phyloP scores from a whole-genome alignment of 352 stramenopile genomes.

The Globisporangium acanthophoron region DNA sequence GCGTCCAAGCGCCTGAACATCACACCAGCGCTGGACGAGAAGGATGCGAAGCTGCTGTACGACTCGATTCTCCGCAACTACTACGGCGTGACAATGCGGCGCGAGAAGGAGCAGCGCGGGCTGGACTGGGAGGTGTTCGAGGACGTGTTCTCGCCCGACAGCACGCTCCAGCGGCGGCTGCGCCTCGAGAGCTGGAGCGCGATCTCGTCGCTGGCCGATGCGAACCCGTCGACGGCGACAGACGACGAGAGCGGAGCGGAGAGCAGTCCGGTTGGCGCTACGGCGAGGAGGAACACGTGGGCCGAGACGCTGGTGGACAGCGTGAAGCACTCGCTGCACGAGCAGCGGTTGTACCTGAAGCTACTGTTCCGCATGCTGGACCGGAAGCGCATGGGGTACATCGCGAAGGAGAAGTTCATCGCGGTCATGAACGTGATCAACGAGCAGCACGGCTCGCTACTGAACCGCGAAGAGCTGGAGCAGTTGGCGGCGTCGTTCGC shows the following conservation, averaged over 20 bases:
- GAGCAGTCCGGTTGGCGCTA: conserved; percentile 6
- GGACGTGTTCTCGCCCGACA: conserved; percentile 71
- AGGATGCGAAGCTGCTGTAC: conserved; percentile 46
- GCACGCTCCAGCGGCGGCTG: conserved; percentile 51
- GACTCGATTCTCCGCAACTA: conserved; percentile 62
- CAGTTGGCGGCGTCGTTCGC: conserved; percentile 62
- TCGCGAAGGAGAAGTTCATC: conserved; percentile 68
- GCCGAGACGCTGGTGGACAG: conserved; percentile 61
- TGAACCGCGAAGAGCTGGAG: conserved; percentile 56
- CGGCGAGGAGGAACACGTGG: conserved; percentile 42
- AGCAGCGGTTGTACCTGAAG: conserved; percentile 79
- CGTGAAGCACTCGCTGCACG: conserved; percentile 67
- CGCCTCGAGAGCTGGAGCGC: conserved; percentile 56
- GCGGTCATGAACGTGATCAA: conserved; percentile 73
- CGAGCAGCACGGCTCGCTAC: conserved; percentile 53
- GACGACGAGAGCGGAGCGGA: conserved; percentile 31
- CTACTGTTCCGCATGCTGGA: conserved; percentile 76
- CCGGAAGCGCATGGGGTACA: conserved; percentile 52
- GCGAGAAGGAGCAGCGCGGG: conserved; percentile 33
- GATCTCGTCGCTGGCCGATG: conserved; percentile 15
- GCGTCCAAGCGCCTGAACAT: conserved; percentile 46
- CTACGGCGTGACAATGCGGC: conserved; percentile 45
- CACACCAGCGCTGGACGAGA: conserved; percentile 37
- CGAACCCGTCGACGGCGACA: conserved; percentile 1
- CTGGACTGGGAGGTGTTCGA: conserved; percentile 74